A percentile compares a stretch with the other conserved stretches of the same genome.
phyloP scores from a whole-genome alignment of 805 yeast genomes.

The Metschnikowia cubensis region DNA sequence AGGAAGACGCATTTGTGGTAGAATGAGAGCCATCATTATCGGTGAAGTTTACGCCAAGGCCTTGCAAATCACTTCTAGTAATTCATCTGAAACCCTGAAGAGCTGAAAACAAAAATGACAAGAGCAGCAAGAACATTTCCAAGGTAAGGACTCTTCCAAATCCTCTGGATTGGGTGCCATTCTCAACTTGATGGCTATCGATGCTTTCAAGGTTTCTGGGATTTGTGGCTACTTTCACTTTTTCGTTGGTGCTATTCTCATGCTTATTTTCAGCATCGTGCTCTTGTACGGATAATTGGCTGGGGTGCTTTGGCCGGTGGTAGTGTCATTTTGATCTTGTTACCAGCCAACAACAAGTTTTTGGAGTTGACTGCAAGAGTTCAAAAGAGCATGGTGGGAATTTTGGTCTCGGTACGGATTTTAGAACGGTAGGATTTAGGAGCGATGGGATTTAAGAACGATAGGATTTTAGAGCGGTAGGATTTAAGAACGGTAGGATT shows the following conservation, averaged over 20 bases:
- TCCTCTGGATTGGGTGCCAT: slow-evolving; percentile 84
- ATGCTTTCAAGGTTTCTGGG: slow-evolving; percentile 94
- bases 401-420: no score
- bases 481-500: no score
- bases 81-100: slow-evolving; percentile 14
- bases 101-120: slow-evolving; percentile 13
- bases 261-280: slow-evolving; percentile 63
- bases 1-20: slow-evolving; percentile 89
- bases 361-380: slow-evolving; percentile 57
- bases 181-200: slow-evolving; percentile 93
- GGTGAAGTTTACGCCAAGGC: slow-evolving; percentile 95
- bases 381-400: slow-evolving; percentile 68
- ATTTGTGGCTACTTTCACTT: slow-evolving; percentile 88
- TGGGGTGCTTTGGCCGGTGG: slow-evolving; percentile 89
- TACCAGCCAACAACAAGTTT: slow-evolving; percentile 72
- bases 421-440: no score
- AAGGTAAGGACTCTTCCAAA: slow-evolving; percentile 20
- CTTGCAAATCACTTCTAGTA: slow-evolving; percentile 51
- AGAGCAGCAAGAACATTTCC: slow-evolving; percentile 11
- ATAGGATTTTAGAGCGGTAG: no score
- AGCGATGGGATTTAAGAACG: no score
- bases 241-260: slow-evolving; percentile 67
- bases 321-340: slow-evolving; percentile 50
- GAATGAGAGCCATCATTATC: slow-evolving; percentile 84
- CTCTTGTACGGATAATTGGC: slow-evolving; percentile 68